Evolutionary conservation across 768 basidiomycete species (phyloP).

Genomic region (Suillus cothurnatus): DNA sequence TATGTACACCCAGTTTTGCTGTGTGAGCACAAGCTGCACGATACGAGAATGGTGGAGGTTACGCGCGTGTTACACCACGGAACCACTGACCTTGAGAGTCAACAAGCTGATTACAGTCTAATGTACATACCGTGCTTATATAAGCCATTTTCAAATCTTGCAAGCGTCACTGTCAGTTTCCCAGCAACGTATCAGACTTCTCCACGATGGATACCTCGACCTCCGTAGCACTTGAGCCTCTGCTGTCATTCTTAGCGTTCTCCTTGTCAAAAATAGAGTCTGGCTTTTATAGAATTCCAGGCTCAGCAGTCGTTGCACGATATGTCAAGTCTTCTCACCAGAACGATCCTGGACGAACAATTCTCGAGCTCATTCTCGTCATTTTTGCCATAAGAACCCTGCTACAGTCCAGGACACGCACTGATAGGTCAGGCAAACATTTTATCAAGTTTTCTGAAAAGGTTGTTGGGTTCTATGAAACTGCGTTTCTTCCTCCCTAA

Average conservation of each 20-base stretch:
- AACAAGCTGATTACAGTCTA: neutral
- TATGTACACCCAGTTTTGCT: too few species aligned
- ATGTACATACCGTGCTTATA: neutral
- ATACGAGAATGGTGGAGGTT: too few species aligned
- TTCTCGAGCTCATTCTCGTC: conserved; percentile 87
- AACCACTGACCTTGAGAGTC: too few species aligned
- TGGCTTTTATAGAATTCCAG: conserved; percentile 75
- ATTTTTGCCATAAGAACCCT: conserved; percentile 89
- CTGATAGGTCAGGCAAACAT: conserved; percentile 81
- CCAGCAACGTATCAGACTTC: neutral
- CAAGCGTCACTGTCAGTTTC: neutral
- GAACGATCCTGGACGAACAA: conserved; percentile 90
- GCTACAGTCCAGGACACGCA: conserved; percentile 86
- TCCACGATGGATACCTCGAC: conserved; percentile 37
- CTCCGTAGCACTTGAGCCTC: conserved; percentile 43
- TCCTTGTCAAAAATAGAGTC: conserved; percentile 60
- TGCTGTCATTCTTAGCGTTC: conserved; percentile 68
- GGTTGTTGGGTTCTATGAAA: conserved; percentile 44
- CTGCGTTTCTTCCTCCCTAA: neutral
- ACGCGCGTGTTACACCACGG: too few species aligned
- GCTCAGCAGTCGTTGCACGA: conserved; percentile 81
- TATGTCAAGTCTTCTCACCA: conserved; percentile 95
- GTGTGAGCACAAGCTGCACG: too few species aligned
- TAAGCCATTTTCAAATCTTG: neutral
- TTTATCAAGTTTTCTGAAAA: conserved; percentile 92